These are phyloP conservation scores for Boletus reticuloceps DNA, from an alignment of 768 basidiomycete species.

Conservation along the genomic window DNA sequence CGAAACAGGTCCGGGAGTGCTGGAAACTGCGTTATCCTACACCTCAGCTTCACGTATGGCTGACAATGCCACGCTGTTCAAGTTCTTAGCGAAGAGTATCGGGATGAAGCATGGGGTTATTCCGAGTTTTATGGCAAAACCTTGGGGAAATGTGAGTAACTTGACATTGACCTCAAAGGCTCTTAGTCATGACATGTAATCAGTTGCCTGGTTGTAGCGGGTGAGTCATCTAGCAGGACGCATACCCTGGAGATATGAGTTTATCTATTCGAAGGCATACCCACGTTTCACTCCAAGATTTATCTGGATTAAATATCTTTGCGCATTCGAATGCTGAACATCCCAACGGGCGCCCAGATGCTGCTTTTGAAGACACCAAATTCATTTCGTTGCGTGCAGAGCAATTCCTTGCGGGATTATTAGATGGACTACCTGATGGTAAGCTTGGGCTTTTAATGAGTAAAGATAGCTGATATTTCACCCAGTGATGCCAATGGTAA, in stretches of 20 bases:
- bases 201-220: slow-evolving; percentile 96
- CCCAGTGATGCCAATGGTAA: slow-evolving; percentile 81
- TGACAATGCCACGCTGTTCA: slow-evolving; percentile 91
- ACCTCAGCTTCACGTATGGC: slow-evolving; percentile 78
- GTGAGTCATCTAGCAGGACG: slow-evolving; percentile 37
- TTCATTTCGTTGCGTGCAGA: slow-evolving; percentile 83
- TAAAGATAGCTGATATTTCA: neutral
- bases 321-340: slow-evolving; percentile 63
- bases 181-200: slow-evolving; percentile 2
- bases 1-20: slow-evolving; percentile 88
- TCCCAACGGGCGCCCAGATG: slow-evolving; percentile 61
- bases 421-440: slow-evolving; percentile 91
- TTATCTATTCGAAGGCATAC: slow-evolving; percentile 58
- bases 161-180: neutral
- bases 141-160: slow-evolving; percentile 80
- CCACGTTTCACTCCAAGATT: slow-evolving; percentile 82
- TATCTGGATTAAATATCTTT: slow-evolving; percentile 73
- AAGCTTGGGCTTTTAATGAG: slow-evolving; percentile 19
- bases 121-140: slow-evolving; percentile 99
- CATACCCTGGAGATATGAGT: slow-evolving; percentile 9
- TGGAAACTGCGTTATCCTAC: slow-evolving; percentile 86
- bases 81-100: slow-evolving; percentile 86
- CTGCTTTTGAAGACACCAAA: slow-evolving; percentile 78
- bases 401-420: slow-evolving; percentile 90
- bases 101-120: slow-evolving; percentile 87